Percentiles rank a stretch among this genome's conserved stretches.
Conservation (phyloP, 305 asterid genomes). For the Coffea humblotiana region DNA sequence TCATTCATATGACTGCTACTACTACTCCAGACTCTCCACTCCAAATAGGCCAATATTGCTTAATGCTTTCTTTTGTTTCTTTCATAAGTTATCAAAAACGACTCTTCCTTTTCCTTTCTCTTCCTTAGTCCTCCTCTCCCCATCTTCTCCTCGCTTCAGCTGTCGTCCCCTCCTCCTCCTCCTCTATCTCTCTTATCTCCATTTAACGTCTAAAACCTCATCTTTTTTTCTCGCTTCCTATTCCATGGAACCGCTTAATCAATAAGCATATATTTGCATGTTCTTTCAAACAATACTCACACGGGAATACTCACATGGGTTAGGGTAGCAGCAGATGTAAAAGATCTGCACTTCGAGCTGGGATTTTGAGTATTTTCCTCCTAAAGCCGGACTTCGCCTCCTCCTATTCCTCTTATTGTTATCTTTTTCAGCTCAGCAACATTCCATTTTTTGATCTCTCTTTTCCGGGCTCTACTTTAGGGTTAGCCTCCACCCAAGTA, state of each 20-base stretch:
- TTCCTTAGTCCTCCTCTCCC: neutral
- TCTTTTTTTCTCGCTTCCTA: neutral
- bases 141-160: neutral
- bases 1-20: neutral
- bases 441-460: neutral
- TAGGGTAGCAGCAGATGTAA: neutral
- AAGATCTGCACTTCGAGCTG: conserved; percentile 17
- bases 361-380: neutral
- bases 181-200: neutral
- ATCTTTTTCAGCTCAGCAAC: conserved; percentile 12
- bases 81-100: conserved; percentile 14
- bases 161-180: neutral
- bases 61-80: too few species aligned
- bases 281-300: neutral
- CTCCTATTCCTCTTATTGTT: neutral
- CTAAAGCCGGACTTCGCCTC: neutral
- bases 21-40: too few species aligned
- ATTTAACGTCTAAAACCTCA: neutral
- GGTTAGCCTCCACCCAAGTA: conserved; percentile 1
- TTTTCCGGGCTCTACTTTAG: neutral
- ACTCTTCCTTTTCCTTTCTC: conserved; percentile 7
- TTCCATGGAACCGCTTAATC: neutral
- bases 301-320: neutral
- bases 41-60: too few species aligned
- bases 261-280: neutral